These are phyloP conservation scores for Erodium moschatum DNA, from an alignment of 441 rosid genomes.

Conservation along the genomic window DNA sequence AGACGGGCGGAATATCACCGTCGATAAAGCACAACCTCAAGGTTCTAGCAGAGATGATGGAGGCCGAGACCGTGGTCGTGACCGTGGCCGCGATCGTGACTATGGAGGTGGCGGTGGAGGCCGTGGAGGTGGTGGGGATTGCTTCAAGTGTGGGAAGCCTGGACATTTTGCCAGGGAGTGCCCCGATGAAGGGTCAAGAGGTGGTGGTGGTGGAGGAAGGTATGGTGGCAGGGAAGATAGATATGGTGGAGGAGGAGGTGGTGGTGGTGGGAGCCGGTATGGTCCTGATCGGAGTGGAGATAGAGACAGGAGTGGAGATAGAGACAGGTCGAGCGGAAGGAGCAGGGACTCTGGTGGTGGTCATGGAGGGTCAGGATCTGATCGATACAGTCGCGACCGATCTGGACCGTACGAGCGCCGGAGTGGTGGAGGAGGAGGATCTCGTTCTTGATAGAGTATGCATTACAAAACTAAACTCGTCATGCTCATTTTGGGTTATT, in stretches of 20 bases:
- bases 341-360: conserved; percentile 1
- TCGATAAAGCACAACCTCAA: conserved; percentile 86
- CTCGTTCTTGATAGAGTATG: not conserved
- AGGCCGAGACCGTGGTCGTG: conserved; percentile 6
- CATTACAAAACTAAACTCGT: not conserved
- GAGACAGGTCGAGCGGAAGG: not conserved
- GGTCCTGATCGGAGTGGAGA: too few relatives aligned
- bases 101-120: conserved; percentile 17
- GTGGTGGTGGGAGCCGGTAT: too few relatives aligned
- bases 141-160: conserved; percentile 6
- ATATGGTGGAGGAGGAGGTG: not conserved
- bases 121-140: not conserved
- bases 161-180: conserved; percentile 10
- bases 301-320: too few relatives aligned
- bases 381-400: conserved; percentile 7
- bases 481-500: not conserved
- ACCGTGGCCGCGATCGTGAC: not conserved
- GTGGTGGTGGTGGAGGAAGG: not conserved
- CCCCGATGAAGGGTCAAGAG: conserved; percentile 6
- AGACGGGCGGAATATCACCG: conserved; percentile 82
- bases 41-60: conserved; percentile 47
- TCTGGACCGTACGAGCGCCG: conserved; percentile 3
- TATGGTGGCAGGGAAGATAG: conserved; percentile 6
- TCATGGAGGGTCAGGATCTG: not conserved
- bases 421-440: conserved; percentile 3